phyloP scores from a whole-genome alignment of 768 basidiomycete genomes.

The Lentinula detonsa region DNA sequence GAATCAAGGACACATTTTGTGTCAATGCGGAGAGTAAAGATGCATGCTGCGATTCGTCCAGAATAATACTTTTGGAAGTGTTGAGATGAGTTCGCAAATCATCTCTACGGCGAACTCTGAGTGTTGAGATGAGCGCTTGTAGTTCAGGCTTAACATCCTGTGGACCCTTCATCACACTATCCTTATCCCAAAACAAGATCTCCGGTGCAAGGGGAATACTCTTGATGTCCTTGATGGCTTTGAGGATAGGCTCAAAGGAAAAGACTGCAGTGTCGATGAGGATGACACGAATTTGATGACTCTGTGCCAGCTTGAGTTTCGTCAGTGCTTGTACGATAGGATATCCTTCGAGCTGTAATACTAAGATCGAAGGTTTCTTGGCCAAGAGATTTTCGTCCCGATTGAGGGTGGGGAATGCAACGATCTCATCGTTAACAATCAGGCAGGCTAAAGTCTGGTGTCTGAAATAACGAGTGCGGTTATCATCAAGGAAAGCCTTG shows the following conservation, averaged over 20 bases:
- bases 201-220: slow-evolving; percentile 43
- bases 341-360: slow-evolving; percentile 47
- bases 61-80: slow-evolving; percentile 31
- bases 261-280: slow-evolving; percentile 60
- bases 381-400: slow-evolving; percentile 50
- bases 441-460: slow-evolving; percentile 55
- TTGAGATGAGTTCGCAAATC: slow-evolving; percentile 36
- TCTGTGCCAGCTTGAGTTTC: slow-evolving; percentile 32
- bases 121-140: slow-evolving; percentile 13
- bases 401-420: slow-evolving; percentile 48
- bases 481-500: slow-evolving; percentile 8
- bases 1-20: slow-evolving; percentile 55
- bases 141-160: slow-evolving; percentile 13
- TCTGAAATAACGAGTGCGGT: slow-evolving; percentile 34
- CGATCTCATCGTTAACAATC: slow-evolving; percentile 37
- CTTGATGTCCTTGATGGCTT: slow-evolving; percentile 41
- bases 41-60: slow-evolving; percentile 46
- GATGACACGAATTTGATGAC: slow-evolving; percentile 35
- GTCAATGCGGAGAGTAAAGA: slow-evolving; percentile 48
- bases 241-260: slow-evolving; percentile 56
- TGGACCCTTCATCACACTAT: slow-evolving; percentile 6
- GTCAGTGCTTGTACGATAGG: slow-evolving; percentile 26
- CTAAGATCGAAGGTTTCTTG: slow-evolving; percentile 40
- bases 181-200: slow-evolving; percentile 47
- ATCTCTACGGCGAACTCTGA: slow-evolving; percentile 24